Percentiles rank a stretch among this genome's conserved stretches.
These are phyloP conservation scores for Beauveria sp. DNA, from an alignment of 2,329 filamentous ascomycete genomes.

Conservation along the genomic window DNA sequence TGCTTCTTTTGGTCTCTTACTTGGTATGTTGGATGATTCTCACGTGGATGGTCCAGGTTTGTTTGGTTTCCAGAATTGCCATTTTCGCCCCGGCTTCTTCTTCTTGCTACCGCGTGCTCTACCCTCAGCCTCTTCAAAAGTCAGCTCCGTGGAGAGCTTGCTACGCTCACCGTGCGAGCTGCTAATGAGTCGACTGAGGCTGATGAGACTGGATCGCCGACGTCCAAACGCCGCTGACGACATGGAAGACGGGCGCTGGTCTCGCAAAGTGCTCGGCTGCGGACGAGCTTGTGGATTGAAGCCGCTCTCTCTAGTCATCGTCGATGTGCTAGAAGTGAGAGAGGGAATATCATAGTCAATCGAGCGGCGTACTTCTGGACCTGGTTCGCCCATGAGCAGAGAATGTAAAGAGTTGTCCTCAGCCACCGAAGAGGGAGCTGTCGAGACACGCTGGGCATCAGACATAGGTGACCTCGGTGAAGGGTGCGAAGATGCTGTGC, in stretches of 20 bases:
- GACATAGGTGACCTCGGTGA: conserved; percentile 63
- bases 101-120: conserved; percentile 56
- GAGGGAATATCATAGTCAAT: conserved; percentile 65
- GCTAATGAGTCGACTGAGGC: conserved; percentile 68
- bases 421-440: conserved; percentile 64
- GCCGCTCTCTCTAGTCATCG: conserved; percentile 63
- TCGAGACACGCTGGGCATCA: conserved; percentile 65
- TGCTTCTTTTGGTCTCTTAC: background rate
- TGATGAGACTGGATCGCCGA: conserved; percentile 68
- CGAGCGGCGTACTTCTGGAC: conserved; percentile 64
- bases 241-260: conserved; percentile 55
- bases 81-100: conserved; percentile 64
- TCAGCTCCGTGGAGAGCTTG: conserved; percentile 64
- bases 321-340: conserved; percentile 66
- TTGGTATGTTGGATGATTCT: conserved; percentile 9
- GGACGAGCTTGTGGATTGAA: conserved; percentile 38
- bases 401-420: conserved; percentile 67
- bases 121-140: conserved; percentile 44
- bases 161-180: conserved; percentile 67
- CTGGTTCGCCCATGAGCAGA: conserved; percentile 64
- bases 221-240: conserved; percentile 57
- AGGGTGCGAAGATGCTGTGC: conserved; percentile 57
- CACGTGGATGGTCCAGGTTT: conserved; percentile 29
- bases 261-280: conserved; percentile 39
- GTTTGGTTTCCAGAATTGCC: conserved; percentile 70